A percentile compares a stretch with the other conserved stretches of the same genome.
Conservation (phyloP, 108 stramenopile species). For the Skeletonema grethae region DNA sequence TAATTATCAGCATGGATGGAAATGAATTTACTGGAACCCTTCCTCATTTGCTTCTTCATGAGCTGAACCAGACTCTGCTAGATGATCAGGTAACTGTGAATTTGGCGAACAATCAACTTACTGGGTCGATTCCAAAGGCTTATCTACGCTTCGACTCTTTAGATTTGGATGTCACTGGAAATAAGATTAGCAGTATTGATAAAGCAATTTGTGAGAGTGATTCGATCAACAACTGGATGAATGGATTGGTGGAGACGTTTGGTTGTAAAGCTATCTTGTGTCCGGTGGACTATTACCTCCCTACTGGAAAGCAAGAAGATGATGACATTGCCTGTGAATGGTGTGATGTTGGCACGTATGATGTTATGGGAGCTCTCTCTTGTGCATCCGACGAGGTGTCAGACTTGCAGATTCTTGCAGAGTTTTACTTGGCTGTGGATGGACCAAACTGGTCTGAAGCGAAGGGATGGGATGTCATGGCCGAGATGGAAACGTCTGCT, state of each 20-base stretch:
- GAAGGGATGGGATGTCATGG: conserved; percentile 41
- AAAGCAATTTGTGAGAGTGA: conserved; percentile 31
- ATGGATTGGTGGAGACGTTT: conserved; percentile 52
- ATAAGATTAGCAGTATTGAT: conserved; percentile 47
- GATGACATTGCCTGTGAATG: conserved; percentile 46
- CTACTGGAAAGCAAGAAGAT: conserved; percentile 46
- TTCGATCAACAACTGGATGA: conserved; percentile 59
- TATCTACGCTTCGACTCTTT: conserved; percentile 42
- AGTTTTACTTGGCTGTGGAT: conserved; percentile 57
- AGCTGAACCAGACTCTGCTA: conserved; percentile 24
- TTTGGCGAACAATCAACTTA: conserved; percentile 55
- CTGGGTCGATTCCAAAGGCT: conserved; percentile 52
- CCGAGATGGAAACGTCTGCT: conserved; percentile 31
- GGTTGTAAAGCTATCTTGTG: conserved; percentile 72
- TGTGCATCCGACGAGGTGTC: conserved; percentile 36
- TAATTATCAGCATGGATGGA: conserved; percentile 29
- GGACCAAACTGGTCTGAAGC: conserved; percentile 59
- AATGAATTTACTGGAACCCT: conserved; percentile 59
- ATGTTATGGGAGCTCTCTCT: conserved; percentile 44
- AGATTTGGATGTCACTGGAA: conserved; percentile 54
- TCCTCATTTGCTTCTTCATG: conserved; percentile 42
- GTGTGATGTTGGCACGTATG: conserved; percentile 48
- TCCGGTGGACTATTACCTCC: conserved; percentile 46
- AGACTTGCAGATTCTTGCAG: conserved; percentile 54
- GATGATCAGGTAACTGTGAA: conserved; percentile 47